phyloP scores from a whole-genome alignment of 2,329 filamentous ascomycete species.

The Aspergillus piperis region DNA sequence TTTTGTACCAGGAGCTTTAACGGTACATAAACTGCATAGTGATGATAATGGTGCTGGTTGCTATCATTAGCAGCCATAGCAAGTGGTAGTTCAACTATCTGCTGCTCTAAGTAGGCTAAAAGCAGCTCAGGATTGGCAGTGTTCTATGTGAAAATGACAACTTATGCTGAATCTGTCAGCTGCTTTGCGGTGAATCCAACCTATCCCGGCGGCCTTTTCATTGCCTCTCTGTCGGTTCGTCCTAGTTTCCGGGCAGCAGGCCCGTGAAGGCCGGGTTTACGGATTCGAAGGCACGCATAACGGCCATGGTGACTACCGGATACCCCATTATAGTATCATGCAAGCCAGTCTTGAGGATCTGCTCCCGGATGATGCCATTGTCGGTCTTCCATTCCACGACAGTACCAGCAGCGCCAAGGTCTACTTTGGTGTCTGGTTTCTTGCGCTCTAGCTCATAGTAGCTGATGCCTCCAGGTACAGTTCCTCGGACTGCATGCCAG shows the following conservation, averaged over 20 bases:
- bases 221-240: too few relatives aligned
- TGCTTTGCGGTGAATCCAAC: too few relatives aligned
- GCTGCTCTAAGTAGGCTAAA: neutral
- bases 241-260: too few relatives aligned
- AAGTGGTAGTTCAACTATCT: neutral
- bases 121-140: too few relatives aligned
- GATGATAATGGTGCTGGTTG: neutral
- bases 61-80: neutral
- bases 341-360: constrained; percentile 12
- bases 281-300: constrained; percentile 11
- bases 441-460: constrained; percentile 3
- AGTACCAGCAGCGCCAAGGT: constrained; percentile 9
- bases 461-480: neutral
- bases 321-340: constrained; percentile 15
- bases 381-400: constrained; percentile 9
- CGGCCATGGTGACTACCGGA: constrained; percentile 12
- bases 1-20: neutral
- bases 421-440: neutral
- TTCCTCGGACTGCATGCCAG: constrained; percentile 4
- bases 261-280: neutral
- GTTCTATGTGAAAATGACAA: too few relatives aligned
- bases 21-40: neutral
- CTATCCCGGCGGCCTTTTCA: too few relatives aligned
- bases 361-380: constrained; percentile 9
- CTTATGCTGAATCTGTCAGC: too few relatives aligned